Percentiles rank a stretch among this genome's conserved stretches.
These are phyloP conservation scores for Syncephalis plumigaleata DNA, from an alignment of 371 early-diverging fungal species.

Conservation along the genomic window DNA sequence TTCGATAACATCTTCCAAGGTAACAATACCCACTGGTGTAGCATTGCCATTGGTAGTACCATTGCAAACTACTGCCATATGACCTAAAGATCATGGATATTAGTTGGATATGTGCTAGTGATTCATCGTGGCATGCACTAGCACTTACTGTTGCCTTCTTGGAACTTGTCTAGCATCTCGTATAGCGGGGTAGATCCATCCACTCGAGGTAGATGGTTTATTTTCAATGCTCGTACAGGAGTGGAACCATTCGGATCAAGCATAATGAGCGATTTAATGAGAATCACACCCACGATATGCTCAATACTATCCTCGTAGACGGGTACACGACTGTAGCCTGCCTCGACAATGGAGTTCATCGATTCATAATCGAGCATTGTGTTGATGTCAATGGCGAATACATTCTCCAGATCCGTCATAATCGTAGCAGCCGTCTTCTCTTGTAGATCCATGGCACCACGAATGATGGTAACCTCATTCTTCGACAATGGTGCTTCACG, in stretches of 20 bases:
- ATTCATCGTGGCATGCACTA: neutral
- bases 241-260: constrained; percentile 19
- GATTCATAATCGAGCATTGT: constrained; percentile 39
- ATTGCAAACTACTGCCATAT: constrained; percentile 54
- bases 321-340: constrained; percentile 84
- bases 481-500: constrained; percentile 62
- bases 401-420: constrained; percentile 63
- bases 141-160: constrained; percentile 51
- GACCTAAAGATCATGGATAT: constrained; percentile 13
- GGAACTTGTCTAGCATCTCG: constrained; percentile 83
- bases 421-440: constrained; percentile 64
- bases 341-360: constrained; percentile 51
- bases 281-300: constrained; percentile 73
- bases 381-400: constrained; percentile 61
- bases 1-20: constrained; percentile 93
- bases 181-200: constrained; percentile 60
- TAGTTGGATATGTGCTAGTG: too few species aligned
- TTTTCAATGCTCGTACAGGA: constrained; percentile 49
- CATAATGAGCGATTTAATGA: constrained; percentile 35
- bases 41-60: constrained; percentile 28
- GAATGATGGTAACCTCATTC: constrained; percentile 86
- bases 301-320: constrained; percentile 42
- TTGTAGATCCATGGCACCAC: constrained; percentile 79
- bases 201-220: constrained; percentile 52
- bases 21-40: constrained; percentile 61